These are phyloP conservation scores for Mesembryanthemum crystallinum DNA, from an alignment of 148 eudicot species.

Conservation along the genomic window DNA sequence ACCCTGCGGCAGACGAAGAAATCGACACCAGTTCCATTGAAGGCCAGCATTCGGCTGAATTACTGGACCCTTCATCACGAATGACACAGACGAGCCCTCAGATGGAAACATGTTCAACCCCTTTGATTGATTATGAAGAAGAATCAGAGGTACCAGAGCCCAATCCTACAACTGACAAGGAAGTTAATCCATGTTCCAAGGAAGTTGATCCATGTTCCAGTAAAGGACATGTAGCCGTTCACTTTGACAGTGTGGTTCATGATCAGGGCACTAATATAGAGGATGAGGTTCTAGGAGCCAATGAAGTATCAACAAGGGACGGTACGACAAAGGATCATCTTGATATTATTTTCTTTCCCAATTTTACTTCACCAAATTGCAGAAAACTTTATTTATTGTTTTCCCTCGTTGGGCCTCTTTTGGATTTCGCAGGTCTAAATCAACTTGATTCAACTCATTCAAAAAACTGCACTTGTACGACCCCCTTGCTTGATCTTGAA, in stretches of 20 bases:
- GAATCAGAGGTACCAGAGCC: conserved; percentile 7
- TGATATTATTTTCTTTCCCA: too few relatives aligned
- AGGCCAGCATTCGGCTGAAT: too few relatives aligned
- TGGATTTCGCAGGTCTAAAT: neutral
- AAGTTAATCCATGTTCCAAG: neutral
- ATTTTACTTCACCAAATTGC: too few relatives aligned
- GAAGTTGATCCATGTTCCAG: too few relatives aligned
- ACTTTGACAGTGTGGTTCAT: too few relatives aligned
- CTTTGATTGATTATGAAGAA: conserved; percentile 9
- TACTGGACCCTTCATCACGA: neutral
- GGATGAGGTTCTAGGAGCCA: neutral
- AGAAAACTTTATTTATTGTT: neutral
- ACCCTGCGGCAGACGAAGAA: neutral
- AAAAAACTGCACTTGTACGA: neutral
- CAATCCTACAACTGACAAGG: neutral
- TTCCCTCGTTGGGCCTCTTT: too few relatives aligned
- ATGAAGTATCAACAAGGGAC: neutral
- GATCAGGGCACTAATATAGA: neutral
- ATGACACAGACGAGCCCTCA: neutral
- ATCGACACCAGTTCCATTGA: neutral
- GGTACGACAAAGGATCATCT: neutral
- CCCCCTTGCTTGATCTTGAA: conserved; percentile 4
- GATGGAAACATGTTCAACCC: neutral
- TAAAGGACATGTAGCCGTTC: neutral
- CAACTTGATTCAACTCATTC: neutral